phyloP scores from a whole-genome alignment of 2,329 filamentous ascomycete genomes.

The Talaromyces atroroseus region DNA sequence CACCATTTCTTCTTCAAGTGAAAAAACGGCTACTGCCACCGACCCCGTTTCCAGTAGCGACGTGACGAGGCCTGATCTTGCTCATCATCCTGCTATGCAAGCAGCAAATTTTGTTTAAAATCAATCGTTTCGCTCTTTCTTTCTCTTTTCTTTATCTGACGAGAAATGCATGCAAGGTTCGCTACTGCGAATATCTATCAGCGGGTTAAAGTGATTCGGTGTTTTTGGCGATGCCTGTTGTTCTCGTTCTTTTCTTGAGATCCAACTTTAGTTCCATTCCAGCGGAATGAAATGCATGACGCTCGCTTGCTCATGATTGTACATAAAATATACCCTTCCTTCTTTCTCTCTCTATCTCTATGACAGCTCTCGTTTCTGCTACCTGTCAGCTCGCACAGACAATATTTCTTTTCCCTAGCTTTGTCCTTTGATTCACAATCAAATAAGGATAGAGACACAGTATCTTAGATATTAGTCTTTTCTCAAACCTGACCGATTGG shows the following conservation, averaged over 20 bases:
- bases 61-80: constrained; percentile 50
- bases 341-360: not conserved
- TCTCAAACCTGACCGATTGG: too few relatives aligned
- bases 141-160: not conserved
- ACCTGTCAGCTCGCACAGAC: not conserved
- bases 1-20: constrained; percentile 38
- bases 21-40: constrained; percentile 38
- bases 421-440: not conserved
- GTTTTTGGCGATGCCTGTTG: not conserved
- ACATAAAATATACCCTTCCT: not conserved
- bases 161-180: not conserved
- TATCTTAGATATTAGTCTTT: too few relatives aligned
- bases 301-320: not conserved
- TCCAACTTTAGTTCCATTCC: not conserved
- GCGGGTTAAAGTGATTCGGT: constrained; percentile 1
- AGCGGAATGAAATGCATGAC: not conserved
- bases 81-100: constrained; percentile 47
- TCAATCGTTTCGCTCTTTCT: not conserved
- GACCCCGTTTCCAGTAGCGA: constrained; percentile 31
- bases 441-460: not conserved
- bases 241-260: not conserved
- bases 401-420: not conserved
- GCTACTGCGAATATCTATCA: not conserved
- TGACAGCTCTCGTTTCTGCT: not conserved
- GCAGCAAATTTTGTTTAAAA: constrained; percentile 1